Base-by-base conservation (phyloP, 2,329 filamentous ascomycete genomes). In the Aureobasidium sp. region DNA sequence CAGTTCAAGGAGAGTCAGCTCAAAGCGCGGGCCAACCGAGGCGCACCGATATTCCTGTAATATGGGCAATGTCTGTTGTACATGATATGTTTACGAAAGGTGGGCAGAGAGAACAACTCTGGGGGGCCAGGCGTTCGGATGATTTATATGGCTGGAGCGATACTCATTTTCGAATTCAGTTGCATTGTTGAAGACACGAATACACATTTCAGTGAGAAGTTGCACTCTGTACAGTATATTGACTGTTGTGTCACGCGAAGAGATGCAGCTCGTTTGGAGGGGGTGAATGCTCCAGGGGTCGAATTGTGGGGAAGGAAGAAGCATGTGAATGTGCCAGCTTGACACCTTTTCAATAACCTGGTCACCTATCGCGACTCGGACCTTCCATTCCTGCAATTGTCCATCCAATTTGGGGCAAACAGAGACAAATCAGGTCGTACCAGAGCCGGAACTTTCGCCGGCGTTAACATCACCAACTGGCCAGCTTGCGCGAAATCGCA, bases 1-100 rank as follows among this genome's bases (percentile, higher is more conserved):
- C 65, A 68, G 44, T 74, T 75, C 61, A 69, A 67, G 63, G 72
- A 74, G 63, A 67, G 68, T 61, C 73, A 75, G 60, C 65, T 71
- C 63, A 72, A 69, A 66, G 72, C 72, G 44, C 66, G 70, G 57
- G 67, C 69, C 67, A 72, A 73, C 13, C 29, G 32, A 1, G 20
- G 51, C 8, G 46, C 59, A 6, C 61, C 63, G 24, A 62, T 65
- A 13, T 59, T 36, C 26, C 13, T 39, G 27, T 59, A 34, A 41
- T 34, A 34, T 34, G 41, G 32, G 20, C 7, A 8, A 27, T 27
- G 29, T 37, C 2, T 12, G 37, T 36, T 47, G 55, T 32, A 46
- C 12, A 26, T 26, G 53, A 57, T 44, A 17, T 34, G 37, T 27
- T 44, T 32, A 46, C 36, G 53, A 36, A 32, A 12, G 37, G 52